Percentiles rank a stretch among this genome's conserved stretches.
Evolutionary conservation across 208 protist genomes (phyloP).

Genomic region (Crithidia fasciculata): DNA sequence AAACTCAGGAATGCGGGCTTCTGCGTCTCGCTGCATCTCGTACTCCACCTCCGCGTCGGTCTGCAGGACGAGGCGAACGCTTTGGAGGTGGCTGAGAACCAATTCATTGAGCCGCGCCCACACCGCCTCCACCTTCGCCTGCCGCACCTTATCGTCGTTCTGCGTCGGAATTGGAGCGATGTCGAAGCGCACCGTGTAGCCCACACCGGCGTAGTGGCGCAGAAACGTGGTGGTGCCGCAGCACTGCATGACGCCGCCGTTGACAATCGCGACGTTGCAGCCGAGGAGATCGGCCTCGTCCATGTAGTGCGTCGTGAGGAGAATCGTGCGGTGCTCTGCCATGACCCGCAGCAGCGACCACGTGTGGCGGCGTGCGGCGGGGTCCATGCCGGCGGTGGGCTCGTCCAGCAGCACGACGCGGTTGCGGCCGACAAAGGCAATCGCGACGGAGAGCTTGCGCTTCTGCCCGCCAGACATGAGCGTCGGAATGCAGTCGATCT

Average conservation of each 20-base stretch:
- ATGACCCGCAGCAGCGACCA: conserved; percentile 66
- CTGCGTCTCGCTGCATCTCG: conserved; percentile 35
- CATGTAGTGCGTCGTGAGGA: conserved; percentile 93
- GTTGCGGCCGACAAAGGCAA: conserved; percentile 81
- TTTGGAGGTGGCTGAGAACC: conserved; percentile 32
- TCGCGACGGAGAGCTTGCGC: conserved; percentile 79
- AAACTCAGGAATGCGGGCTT: conserved; percentile 38
- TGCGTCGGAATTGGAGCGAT: conserved; percentile 10
- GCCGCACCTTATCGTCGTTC: conserved; percentile 8
- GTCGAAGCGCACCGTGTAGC: conserved; percentile 64
- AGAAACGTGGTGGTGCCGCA: conserved; percentile 64
- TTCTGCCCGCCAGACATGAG: conserved; percentile 68
- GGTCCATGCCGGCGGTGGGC: conserved; percentile 91
- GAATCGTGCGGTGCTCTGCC: conserved; percentile 47
- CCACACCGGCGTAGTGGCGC: conserved; percentile 52
- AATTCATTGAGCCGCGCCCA: conserved; percentile 38
- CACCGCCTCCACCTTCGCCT: conserved; percentile 17
- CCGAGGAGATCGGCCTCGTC: conserved; percentile 95
- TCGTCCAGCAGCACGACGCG: conserved; percentile 88
- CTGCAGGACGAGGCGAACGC: conserved; percentile 15
- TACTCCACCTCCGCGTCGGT: conserved; percentile 53
- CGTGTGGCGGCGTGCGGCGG: conserved; percentile 63
- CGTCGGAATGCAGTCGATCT: conserved; percentile 42
- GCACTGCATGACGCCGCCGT: conserved; percentile 57
- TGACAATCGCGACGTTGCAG: conserved; percentile 91